phyloP scores from a whole-genome alignment of 306 rosid genomes.

The Coriaria nepalensis region DNA sequence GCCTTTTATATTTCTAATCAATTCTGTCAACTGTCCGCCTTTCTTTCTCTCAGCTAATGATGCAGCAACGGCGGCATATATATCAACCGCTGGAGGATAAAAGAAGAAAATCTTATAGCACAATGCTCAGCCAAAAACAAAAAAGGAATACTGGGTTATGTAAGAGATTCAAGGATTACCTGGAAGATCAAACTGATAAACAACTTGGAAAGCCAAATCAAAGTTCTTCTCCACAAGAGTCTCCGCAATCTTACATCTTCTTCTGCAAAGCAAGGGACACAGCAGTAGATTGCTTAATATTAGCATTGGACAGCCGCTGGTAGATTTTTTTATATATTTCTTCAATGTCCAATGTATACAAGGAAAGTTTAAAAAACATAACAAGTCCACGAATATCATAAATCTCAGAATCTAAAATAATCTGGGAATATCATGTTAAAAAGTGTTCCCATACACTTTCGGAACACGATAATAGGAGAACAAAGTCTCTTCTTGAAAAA shows the following conservation, averaged over 20 bases:
- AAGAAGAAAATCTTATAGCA: conserved; percentile 14
- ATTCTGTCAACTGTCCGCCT: conserved; percentile 84
- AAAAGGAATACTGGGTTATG: conserved; percentile 2
- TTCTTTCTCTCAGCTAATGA: conserved; percentile 93
- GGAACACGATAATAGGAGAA: too few relatives aligned
- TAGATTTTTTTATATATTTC: too few relatives aligned
- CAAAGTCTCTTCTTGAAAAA: too few relatives aligned
- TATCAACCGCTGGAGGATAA: conserved; percentile 67
- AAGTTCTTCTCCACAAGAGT: conserved; percentile 89
- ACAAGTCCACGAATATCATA: too few relatives aligned
- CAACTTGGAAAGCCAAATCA: conserved; percentile 89
- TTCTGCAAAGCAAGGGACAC: conserved; percentile 31
- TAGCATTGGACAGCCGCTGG: too few relatives aligned
- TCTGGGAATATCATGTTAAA: too few relatives aligned
- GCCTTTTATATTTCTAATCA: conserved; percentile 82
- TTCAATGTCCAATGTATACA: too few relatives aligned
- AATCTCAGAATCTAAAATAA: too few relatives aligned
- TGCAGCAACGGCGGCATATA: conserved; percentile 92
- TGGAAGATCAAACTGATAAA: conserved; percentile 85
- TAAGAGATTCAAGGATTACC: conserved; percentile 33
- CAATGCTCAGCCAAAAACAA: neutral
- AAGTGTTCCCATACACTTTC: too few relatives aligned
- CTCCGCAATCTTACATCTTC: conserved; percentile 89
- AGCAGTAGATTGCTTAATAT: conserved; percentile 12
- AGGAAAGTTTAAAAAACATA: too few relatives aligned